Evolutionary conservation across 192 early-diverging fungal species (phyloP).

Genomic region (Pilobolus umbonatus): DNA sequence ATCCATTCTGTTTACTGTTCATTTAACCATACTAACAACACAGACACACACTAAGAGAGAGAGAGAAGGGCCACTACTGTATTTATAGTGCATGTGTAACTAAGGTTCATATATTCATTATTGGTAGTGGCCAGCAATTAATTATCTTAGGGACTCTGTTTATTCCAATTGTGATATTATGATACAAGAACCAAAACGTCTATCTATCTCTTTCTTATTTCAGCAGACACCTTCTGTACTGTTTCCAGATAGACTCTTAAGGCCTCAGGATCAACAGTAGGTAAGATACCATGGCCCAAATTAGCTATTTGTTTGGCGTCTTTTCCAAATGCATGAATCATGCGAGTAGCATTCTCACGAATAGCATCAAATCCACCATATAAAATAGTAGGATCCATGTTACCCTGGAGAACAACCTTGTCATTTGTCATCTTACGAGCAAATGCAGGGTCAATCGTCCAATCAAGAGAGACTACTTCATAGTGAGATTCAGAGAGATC

Average conservation of each 20-base stretch:
- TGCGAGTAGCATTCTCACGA: constrained; percentile 61
- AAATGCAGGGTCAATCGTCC: constrained; percentile 72
- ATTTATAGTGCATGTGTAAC: too few relatives aligned
- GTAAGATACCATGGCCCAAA: constrained; percentile 95
- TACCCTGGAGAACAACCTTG: constrained; percentile 82
- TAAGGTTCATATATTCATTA: too few relatives aligned
- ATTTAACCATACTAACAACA: too few relatives aligned
- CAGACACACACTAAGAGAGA: too few relatives aligned
- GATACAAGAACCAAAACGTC: not conserved
- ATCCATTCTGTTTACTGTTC: too few relatives aligned
- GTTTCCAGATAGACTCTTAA: constrained; percentile 65
- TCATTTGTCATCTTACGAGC: constrained; percentile 50
- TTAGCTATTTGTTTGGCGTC: constrained; percentile 83
- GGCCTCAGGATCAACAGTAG: constrained; percentile 69
- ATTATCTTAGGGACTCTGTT: too few relatives aligned
- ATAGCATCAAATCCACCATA: constrained; percentile 76
- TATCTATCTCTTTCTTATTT: constrained; percentile 35
- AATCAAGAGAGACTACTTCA: constrained; percentile 89
- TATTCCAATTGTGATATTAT: too few relatives aligned
- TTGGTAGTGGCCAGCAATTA: too few relatives aligned
- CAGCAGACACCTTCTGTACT: constrained; percentile 56
- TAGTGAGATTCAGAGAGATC: constrained; percentile 62
- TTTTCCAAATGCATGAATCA: constrained; percentile 80
- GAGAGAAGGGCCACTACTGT: too few relatives aligned
- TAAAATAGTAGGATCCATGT: constrained; percentile 86